Base-by-base conservation (phyloP, 768 basidiomycete genomes). In the Polyporus arcularius region DNA sequence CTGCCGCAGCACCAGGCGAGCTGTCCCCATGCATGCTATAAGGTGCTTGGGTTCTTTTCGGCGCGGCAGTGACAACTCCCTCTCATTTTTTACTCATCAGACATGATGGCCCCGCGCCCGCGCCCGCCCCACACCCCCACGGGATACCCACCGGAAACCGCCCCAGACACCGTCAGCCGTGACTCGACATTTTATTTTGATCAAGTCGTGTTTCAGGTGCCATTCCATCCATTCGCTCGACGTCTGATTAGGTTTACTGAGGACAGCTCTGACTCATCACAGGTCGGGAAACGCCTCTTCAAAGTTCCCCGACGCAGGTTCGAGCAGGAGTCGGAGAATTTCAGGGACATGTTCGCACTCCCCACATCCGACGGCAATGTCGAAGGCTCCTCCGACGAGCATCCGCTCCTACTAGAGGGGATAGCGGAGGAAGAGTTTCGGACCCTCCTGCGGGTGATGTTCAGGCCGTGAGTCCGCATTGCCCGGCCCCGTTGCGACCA, bases 271-370 rank as follows among this genome's bases (percentile, higher is more conserved):
- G 30, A 4, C n/a, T n/a, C n/a, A 14, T 35, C 5, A 16, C 50
- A 70, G 68, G 61, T 66, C 12, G 67, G 59, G 15, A 30, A 50
- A 10, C n/a, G 55, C 5, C 53, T 56, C 11, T 69, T 65, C 60
- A 69, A 66, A 48, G 57, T 70, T 9, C 68, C 65, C 46, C 63
- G 65, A 9, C 52, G 61, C 54, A 61, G 58, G 39, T 58, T 70
- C 11, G 43, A 55, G 12, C 47, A 64, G 2, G 62, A 63, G 42
- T 69, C 69, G 11, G 49, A 45, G 7, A 55, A 65, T 30, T 70
- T 70, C 66, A 52, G n/a, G 55, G 65, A 52, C 45, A 67, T 63
- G 68, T 54, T 60, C 55, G 40, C 35, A 30, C 53, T 60, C 3
- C 32, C 63, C 7, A 11, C 26, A 6, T 48, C 40, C 11, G 14